Evolutionary conservation across 2,329 filamentous ascomycete species (phyloP), one percentile per base, ranked within the genome.

Genomic region (Aspergillus sp.): DNA sequence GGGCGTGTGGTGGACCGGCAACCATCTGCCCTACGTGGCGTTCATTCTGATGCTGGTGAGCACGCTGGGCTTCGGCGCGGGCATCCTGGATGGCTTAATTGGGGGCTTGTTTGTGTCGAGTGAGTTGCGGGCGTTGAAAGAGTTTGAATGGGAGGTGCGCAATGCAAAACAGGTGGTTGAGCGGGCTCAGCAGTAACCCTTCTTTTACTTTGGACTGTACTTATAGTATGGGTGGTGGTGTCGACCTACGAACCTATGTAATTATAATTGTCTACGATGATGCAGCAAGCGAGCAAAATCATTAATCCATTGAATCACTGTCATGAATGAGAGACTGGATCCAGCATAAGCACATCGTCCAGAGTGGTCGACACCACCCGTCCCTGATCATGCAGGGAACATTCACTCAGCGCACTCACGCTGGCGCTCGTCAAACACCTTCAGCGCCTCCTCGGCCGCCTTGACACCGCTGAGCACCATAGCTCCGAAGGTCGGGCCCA

Each of bases 111-210:
- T 99, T 69, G 87, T 96, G 53, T 86, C 87, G 10, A 85, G 85
- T 55, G 94, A 99, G 74, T 73, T 96, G 53, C 81, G 90, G 53
- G 86, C 88, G 3, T 75, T 99, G 50, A 86, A 84, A 63, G 94
- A 99, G 75, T 97, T 97, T 73, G 85, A 94, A 68, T 96, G 90
- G 88, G 94, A 99, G 72, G 86, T 97, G 22, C 76, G 76, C 47
- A 92, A 88, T 66, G 86, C 87, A 11, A 55, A 55, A 46, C 35
- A 48, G 36, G 22, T 53, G 33, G 48, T 26, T 16, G 45, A 54
- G 19, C 13, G 35, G 8, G 45, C 20, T 42, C 20, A 26, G 16
- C 41, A 10, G 36, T 45, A 43, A 26, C 49, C 26, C 9, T 30
- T 30, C 26, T 30, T 30, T 11, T 30, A 30, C 11, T 22, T 7